Evolutionary conservation across 208 protist species (phyloP).

Genomic region (Strigomonas oncopelti): DNA sequence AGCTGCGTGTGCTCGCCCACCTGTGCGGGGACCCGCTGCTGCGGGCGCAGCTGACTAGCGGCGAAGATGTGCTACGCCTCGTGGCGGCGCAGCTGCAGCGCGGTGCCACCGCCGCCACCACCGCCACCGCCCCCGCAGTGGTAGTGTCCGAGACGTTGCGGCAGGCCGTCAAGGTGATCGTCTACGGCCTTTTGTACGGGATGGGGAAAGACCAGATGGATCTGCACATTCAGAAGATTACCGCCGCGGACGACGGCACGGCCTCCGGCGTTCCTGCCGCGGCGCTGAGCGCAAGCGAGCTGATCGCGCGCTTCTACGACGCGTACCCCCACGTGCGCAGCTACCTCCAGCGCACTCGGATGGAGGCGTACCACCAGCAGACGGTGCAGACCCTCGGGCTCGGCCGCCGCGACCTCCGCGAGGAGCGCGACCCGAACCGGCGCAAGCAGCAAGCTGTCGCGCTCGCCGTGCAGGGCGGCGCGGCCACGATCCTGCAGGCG

Average conservation of each 20-base stretch:
- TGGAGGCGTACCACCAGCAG: constrained; percentile 30
- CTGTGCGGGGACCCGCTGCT: constrained; percentile 61
- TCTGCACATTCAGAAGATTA: neutral
- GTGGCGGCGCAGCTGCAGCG: constrained; percentile 43
- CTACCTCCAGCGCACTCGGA: constrained; percentile 54
- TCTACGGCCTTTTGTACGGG: constrained; percentile 88
- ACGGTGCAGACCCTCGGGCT: constrained; percentile 38
- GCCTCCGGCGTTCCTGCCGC: too few species aligned
- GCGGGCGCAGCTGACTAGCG: constrained; percentile 33
- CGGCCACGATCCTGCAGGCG: constrained; percentile 76
- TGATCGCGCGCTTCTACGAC: constrained; percentile 46
- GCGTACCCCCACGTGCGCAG: constrained; percentile 56
- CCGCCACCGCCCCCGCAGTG: neutral
- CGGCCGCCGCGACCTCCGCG: constrained; percentile 37
- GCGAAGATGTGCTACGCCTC: constrained; percentile 43
- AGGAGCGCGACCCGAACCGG: constrained; percentile 36
- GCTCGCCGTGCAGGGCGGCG: constrained; percentile 76
- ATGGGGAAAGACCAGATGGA: constrained; percentile 44
- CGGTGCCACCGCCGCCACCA: constrained; percentile 16
- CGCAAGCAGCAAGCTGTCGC: constrained; percentile 69
- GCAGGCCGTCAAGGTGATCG: constrained; percentile 71
- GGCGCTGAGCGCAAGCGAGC: constrained; percentile 22
- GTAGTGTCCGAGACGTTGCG: constrained; percentile 44
- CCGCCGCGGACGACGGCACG: neutral
- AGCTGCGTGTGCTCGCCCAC: constrained; percentile 78